A percentile compares a stretch with the other conserved stretches of the same genome.
Evolutionary conservation across 257 asterid genomes (phyloP).

Genomic region (Solanum ossicruentum): DNA sequence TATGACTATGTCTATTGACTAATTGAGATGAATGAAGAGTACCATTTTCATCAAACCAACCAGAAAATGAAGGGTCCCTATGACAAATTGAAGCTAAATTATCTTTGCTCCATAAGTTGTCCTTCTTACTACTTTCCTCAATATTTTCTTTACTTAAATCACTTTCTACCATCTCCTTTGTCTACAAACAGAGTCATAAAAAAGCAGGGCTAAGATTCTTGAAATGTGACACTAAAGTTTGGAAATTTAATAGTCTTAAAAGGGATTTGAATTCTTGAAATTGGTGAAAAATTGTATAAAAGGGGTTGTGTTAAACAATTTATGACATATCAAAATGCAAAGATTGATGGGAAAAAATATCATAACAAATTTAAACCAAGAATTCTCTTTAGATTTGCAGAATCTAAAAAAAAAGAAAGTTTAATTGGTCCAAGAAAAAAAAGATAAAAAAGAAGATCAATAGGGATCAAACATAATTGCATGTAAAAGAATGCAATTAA

Average conservation of each 20-base stretch:
- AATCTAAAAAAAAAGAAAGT: neutral
- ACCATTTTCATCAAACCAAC: slow-evolving; percentile 63
- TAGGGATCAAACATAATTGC: neutral
- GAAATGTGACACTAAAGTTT: neutral
- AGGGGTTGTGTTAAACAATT: neutral
- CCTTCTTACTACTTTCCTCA: slow-evolving; percentile 18
- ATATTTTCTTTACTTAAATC: slow-evolving; percentile 15
- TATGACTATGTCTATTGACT: slow-evolving; percentile 9
- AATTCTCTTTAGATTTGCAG: neutral
- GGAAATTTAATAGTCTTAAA: neutral
- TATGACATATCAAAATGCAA: neutral
- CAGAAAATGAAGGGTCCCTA: slow-evolving; percentile 61
- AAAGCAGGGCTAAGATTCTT: neutral
- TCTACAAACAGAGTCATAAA: neutral
- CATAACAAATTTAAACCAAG: neutral
- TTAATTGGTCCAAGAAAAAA: neutral
- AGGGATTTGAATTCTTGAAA: neutral
- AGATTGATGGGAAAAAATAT: neutral
- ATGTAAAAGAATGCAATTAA: neutral
- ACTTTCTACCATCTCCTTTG: slow-evolving; percentile 39
- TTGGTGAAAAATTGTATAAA: neutral
- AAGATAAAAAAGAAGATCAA: neutral
- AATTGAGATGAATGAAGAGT: slow-evolving; percentile 17
- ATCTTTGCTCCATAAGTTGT: neutral
- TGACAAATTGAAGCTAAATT: slow-evolving; percentile 4